Percentiles rank a stretch among this genome's conserved stretches.
These are phyloP conservation scores for Prinsepia uniflora DNA, from an alignment of 306 rosid species.

Conservation along the genomic window DNA sequence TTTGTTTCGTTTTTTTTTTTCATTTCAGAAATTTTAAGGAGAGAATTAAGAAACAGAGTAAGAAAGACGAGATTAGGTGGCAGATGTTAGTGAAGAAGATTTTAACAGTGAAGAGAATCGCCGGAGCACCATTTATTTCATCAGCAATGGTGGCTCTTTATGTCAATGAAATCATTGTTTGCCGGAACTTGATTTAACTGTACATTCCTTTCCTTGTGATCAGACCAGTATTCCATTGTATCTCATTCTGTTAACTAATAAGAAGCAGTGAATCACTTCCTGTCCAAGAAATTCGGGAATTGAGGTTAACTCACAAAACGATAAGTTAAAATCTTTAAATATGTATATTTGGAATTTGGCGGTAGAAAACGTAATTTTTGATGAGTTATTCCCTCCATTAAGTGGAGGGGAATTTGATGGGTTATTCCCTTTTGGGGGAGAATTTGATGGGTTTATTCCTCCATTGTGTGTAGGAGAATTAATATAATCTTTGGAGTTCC, in stretches of 20 bases:
- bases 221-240: background rate
- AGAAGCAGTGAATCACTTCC: constrained; percentile 26
- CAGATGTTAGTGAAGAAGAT: constrained; percentile 62
- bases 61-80: constrained; percentile 87
- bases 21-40: constrained; percentile 77
- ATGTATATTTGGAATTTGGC: background rate
- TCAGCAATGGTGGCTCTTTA: constrained; percentile 23
- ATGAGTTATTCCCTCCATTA: too few species aligned
- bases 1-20: background rate
- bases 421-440: too few species aligned
- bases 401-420: too few species aligned
- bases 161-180: constrained; percentile 17
- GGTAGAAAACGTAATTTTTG: background rate
- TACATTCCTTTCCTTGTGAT: background rate
- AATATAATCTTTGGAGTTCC: too few species aligned
- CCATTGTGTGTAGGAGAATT: too few species aligned
- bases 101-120: constrained; percentile 53
- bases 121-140: constrained; percentile 45
- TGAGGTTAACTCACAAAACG: background rate
- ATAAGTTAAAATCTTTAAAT: background rate
- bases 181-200: background rate
- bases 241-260: constrained; percentile 8
- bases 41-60: constrained; percentile 54
- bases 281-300: background rate
- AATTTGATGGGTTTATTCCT: too few species aligned